Conservation (phyloP, 2,329 filamentous ascomycete species). For the Myriosclerotinia curreyana region DNA sequence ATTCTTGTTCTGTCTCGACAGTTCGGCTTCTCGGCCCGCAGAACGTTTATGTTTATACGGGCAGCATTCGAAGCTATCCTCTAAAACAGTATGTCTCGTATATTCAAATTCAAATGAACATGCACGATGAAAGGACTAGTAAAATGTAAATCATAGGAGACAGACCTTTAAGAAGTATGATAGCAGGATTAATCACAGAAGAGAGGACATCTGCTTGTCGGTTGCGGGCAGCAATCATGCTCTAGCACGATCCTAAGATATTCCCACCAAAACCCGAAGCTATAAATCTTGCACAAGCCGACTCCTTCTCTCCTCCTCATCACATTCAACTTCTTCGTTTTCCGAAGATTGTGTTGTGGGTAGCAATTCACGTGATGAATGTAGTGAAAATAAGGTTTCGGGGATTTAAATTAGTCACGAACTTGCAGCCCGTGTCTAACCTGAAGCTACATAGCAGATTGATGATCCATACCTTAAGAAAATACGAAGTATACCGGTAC, state of each 20-base stretch:
- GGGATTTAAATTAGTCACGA: background rate
- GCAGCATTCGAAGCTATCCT: background rate
- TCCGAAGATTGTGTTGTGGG: background rate
- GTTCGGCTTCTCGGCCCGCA: background rate
- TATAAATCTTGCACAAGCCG: background rate
- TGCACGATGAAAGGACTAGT: background rate
- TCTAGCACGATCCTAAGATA: too few species aligned
- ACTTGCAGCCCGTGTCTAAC: slow-evolving; percentile 13
- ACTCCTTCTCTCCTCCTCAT: background rate
- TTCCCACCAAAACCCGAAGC: background rate
- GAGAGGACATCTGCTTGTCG: background rate
- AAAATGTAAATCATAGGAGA: background rate
- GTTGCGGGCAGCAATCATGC: background rate
- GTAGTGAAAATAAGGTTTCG: background rate
- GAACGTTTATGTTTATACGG: background rate
- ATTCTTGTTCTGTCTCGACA: background rate
- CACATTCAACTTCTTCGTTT: slow-evolving; percentile 2
- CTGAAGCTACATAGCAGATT: background rate
- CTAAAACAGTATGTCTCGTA: background rate
- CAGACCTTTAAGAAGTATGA: background rate
- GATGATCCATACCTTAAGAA: background rate
- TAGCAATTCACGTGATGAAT: background rate
- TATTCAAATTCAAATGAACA: accelerated
- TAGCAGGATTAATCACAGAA: background rate
- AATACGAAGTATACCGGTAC: too few species aligned